phyloP scores from a whole-genome alignment of 352 stramenopile genomes.

The Phytophthora tubulina region DNA sequence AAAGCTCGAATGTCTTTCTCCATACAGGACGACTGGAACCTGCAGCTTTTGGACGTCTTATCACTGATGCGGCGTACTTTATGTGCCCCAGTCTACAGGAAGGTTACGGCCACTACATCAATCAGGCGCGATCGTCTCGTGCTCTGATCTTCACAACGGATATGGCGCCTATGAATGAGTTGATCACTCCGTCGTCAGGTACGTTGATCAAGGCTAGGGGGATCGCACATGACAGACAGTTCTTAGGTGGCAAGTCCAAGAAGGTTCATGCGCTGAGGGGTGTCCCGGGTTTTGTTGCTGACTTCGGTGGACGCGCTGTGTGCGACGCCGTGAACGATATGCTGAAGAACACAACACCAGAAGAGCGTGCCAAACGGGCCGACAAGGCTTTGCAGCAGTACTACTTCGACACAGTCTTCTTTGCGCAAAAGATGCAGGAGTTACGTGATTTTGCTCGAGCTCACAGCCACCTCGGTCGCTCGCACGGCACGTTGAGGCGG shows the following conservation, averaged over 20 bases:
- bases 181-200: conserved; percentile 55
- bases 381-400: conserved; percentile 61
- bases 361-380: conserved; percentile 46
- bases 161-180: conserved; percentile 66
- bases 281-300: conserved; percentile 54
- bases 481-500: conserved; percentile 34
- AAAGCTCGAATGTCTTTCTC: conserved; percentile 44
- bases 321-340: conserved; percentile 54
- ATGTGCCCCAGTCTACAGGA: conserved; percentile 65
- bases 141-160: conserved; percentile 65
- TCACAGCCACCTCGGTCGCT: conserved; percentile 30
- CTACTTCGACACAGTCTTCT: conserved; percentile 73
- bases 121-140: conserved; percentile 60
- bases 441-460: conserved; percentile 49
- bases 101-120: conserved; percentile 75
- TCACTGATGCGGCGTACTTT: conserved; percentile 53
- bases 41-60: conserved; percentile 48
- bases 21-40: conserved; percentile 48
- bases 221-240: conserved; percentile 39
- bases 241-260: conserved; percentile 48
- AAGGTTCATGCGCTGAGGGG: conserved; percentile 40
- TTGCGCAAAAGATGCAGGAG: conserved; percentile 61
- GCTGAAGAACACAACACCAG: conserved; percentile 39
- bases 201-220: conserved; percentile 44
- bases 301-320: conserved; percentile 48